Percentiles rank a stretch among this genome's conserved stretches.
Conservation (phyloP, 371 early-diverging fungal genomes). For the Syncephalis fuscata region DNA sequence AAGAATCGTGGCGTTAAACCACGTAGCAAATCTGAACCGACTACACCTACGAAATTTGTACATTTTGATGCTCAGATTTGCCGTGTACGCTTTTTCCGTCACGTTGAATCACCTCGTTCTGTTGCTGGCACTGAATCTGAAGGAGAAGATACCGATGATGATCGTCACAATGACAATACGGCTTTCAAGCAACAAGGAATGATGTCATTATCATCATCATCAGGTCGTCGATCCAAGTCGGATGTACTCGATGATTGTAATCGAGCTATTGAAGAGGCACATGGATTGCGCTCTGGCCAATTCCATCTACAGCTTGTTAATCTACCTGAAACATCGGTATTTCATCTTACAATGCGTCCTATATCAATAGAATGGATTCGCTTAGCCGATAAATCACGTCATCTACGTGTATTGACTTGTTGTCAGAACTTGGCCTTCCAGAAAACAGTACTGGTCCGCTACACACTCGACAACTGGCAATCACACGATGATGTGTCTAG, state of each 20-base stretch:
- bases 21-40: neutral
- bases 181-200: no score
- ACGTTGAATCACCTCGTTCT: constrained; percentile 3
- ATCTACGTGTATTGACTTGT: neutral
- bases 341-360: no score
- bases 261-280: no score
- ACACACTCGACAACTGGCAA: constrained; percentile 10
- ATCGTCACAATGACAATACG: neutral
- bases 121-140: neutral
- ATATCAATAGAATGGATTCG: neutral
- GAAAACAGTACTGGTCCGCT: constrained; percentile 8
- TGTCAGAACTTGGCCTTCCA: constrained; percentile 11
- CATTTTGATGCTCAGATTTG: constrained; percentile 1
- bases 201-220: no score
- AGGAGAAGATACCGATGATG: neutral
- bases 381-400: neutral
- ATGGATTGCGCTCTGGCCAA: no score
- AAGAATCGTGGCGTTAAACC: neutral
- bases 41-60: neutral
- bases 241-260: no score
- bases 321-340: no score
- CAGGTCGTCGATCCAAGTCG: no score
- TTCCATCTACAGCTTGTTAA: no score
- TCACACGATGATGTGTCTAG: constrained; percentile 2
- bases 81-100: constrained; percentile 1